Conservation (phyloP, 345 rosid species). For the Balakata baccata region DNA sequence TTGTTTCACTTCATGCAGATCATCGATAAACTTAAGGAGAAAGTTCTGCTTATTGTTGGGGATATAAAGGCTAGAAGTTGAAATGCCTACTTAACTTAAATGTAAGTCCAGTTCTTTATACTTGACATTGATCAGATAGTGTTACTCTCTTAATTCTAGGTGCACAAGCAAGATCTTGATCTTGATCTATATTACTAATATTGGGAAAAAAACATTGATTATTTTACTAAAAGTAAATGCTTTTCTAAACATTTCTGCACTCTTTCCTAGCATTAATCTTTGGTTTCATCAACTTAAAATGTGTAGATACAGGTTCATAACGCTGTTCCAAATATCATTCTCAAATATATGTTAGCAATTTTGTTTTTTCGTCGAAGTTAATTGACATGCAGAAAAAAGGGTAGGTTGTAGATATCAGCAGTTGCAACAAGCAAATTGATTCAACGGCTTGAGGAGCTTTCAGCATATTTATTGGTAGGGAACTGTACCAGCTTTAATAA, state of each 20-base stretch:
- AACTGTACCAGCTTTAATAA: not conserved
- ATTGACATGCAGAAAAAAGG: not conserved
- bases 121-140: not conserved
- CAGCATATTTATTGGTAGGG: slow-evolving; percentile 9
- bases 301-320: too few species aligned
- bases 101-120: not conserved
- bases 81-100: slow-evolving; percentile 5
- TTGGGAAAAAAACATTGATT: too few species aligned
- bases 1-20: slow-evolving; percentile 39
- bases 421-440: not conserved
- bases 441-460: not conserved
- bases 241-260: too few species aligned
- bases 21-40: slow-evolving; percentile 53
- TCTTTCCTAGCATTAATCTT: too few species aligned
- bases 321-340: too few species aligned
- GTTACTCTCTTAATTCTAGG: not conserved
- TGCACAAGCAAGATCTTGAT: too few species aligned
- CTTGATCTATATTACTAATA: too few species aligned
- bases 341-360: too few species aligned
- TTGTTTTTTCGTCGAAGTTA: not conserved
- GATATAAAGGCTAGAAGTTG: slow-evolving; percentile 29
- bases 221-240: too few species aligned
- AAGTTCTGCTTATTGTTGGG: slow-evolving; percentile 50
- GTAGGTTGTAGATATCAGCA: not conserved
- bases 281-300: too few species aligned